These are phyloP conservation scores for Podosphaera fusca DNA, from an alignment of 2,329 filamentous ascomycete species.

Conservation along the genomic window DNA sequence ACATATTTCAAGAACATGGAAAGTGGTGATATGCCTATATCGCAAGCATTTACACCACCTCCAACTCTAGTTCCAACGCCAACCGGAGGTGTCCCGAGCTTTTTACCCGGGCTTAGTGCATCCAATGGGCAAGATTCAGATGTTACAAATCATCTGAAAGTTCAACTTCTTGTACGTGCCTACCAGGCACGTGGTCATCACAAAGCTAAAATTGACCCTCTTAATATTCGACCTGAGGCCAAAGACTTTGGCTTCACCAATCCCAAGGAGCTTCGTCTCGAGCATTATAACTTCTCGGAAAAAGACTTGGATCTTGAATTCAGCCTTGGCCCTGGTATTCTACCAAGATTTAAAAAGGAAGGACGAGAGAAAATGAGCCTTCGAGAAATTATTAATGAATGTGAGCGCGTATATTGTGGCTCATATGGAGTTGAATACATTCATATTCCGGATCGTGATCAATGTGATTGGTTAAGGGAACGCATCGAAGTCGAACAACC, in stretches of 20 bases:
- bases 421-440: slow-evolving; percentile 98
- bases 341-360: slow-evolving; percentile 80
- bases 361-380: slow-evolving; percentile 88
- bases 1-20: slow-evolving; percentile 99
- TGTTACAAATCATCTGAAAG: slow-evolving; percentile 90
- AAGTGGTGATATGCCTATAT: slow-evolving; percentile 89
- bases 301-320: slow-evolving; percentile 86
- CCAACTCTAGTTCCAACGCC: slow-evolving; percentile 74
- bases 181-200: slow-evolving; percentile 97
- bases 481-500: slow-evolving; percentile 82
- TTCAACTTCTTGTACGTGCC: slow-evolving; percentile 85
- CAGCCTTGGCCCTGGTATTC: slow-evolving; percentile 74
- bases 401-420: slow-evolving; percentile 89
- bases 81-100: slow-evolving; percentile 51
- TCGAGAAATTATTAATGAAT: slow-evolving; percentile 76
- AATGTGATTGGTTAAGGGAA: slow-evolving; percentile 95
- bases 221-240: slow-evolving; percentile 73
- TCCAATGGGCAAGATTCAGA: slow-evolving; percentile 49
- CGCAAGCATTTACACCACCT: slow-evolving; percentile 87
- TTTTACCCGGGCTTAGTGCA: slow-evolving; percentile 45
- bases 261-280: slow-evolving; percentile 78
- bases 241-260: slow-evolving; percentile 66
- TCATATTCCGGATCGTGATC: slow-evolving; percentile 89
- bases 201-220: slow-evolving; percentile 91
- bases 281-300: slow-evolving; percentile 88